Conservation (phyloP, 1,139 yeast species). For the Yamadazyma epiphylla region DNA sequence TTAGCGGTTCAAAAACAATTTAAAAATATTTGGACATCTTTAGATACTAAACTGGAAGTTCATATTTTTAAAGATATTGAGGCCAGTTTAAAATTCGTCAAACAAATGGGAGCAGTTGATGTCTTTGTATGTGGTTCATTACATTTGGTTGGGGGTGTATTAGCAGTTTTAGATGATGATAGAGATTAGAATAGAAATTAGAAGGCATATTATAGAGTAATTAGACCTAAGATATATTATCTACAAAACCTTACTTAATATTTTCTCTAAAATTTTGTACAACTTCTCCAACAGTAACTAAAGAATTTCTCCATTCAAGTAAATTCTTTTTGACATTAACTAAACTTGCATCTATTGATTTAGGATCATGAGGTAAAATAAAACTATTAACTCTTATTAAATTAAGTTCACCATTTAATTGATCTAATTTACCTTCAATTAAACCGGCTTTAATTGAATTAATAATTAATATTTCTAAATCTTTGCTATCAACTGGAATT, state of each 20-base stretch:
- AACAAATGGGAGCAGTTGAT: conserved; percentile 48
- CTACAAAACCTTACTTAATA: conserved; percentile 28
- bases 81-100: conserved; percentile 56
- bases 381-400: conserved; percentile 43
- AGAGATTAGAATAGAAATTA: conserved; percentile 28
- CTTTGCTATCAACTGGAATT: conserved; percentile 34
- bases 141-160: conserved; percentile 89
- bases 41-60: conserved; percentile 34
- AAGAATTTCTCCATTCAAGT: conserved; percentile 38
- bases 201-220: no score
- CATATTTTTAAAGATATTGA: conserved; percentile 72
- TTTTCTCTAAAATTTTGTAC: conserved; percentile 45
- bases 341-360: conserved; percentile 30
- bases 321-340: conserved; percentile 32
- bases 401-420: conserved; percentile 39
- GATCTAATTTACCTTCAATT: conserved; percentile 47
- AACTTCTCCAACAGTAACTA: conserved; percentile 39
- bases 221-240: conserved; percentile 1
- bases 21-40: conserved; percentile 62
- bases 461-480: conserved; percentile 40
- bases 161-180: conserved; percentile 70
- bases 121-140: conserved; percentile 93
- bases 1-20: conserved; percentile 78
- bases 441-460: conserved; percentile 44
- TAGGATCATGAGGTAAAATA: conserved; percentile 36